Percentiles rank a stretch among this genome's conserved stretches.
phyloP scores from a whole-genome alignment of 805 yeast species.

The Priceomyces haplophilus region DNA sequence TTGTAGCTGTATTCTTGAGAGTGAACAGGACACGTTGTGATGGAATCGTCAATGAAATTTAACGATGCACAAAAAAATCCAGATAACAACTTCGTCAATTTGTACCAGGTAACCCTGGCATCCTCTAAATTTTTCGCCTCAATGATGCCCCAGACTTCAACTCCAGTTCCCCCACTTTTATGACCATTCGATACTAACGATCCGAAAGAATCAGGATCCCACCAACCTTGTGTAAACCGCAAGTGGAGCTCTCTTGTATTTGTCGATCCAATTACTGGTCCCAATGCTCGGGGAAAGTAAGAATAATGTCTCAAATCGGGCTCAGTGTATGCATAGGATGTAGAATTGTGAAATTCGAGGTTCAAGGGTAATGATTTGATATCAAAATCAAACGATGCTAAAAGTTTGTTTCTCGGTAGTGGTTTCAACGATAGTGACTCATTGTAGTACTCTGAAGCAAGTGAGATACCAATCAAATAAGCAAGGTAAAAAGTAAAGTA shows the following conservation, averaged over 20 bases:
- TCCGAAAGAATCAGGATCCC: conserved; percentile 92
- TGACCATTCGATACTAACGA: conserved; percentile 68
- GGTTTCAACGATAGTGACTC: conserved; percentile 68
- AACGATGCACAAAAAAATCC: conserved; percentile 95
- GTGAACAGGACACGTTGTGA: conserved; percentile 57
- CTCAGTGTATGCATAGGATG: not conserved
- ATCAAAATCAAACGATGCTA: conserved; percentile 70
- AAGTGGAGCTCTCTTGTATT: conserved; percentile 74
- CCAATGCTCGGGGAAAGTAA: conserved; percentile 76
- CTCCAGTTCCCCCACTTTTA: conserved; percentile 89
- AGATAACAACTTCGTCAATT: conserved; percentile 69
- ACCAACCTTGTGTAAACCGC: conserved; percentile 90
- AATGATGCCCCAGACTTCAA: conserved; percentile 85
- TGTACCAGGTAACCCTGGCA: conserved; percentile 67
- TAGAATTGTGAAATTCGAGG: conserved; percentile 16
- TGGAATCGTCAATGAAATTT: conserved; percentile 77
- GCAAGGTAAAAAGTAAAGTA: not conserved
- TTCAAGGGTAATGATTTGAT: conserved; percentile 49
- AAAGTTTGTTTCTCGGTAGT: conserved; percentile 64
- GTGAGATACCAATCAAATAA: not conserved
- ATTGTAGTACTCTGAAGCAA: conserved; percentile 34
- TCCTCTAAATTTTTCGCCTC: conserved; percentile 55
- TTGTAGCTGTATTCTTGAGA: conserved; percentile 29
- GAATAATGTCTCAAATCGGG: conserved; percentile 46
- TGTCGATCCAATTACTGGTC: conserved; percentile 68